Evolutionary conservation across 1,284 basidiomycete genomes (phyloP).

Genomic region (Leccinum fallax): DNA sequence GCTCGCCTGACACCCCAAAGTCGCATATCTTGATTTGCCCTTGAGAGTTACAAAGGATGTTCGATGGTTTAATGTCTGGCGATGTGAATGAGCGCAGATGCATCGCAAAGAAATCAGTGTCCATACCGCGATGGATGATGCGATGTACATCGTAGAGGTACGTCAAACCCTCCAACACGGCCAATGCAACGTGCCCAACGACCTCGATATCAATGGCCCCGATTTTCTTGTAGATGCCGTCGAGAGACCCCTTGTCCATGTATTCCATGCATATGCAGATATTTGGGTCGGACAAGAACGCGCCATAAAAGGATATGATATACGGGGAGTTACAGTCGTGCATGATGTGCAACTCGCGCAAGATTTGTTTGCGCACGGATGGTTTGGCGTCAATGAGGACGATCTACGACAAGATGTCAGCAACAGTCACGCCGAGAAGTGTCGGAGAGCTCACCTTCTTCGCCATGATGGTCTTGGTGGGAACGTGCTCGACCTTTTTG

Average conservation of each 20-base stretch:
- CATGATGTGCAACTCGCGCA: conserved; percentile 98
- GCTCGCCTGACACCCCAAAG: conserved; percentile 97
- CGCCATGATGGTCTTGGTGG: conserved; percentile 89
- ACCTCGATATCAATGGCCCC: conserved; percentile 90
- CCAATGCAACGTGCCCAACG: conserved; percentile 87
- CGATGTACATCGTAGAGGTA: conserved; percentile 99
- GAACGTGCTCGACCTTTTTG: conserved; percentile 92
- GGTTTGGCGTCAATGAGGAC: conserved; percentile 98
- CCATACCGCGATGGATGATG: conserved; percentile 96
- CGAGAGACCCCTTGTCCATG: conserved; percentile 91
- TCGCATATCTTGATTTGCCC: conserved; percentile 99
- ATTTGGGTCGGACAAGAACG: conserved; percentile 94
- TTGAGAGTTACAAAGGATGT: conserved; percentile 91
- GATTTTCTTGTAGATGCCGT: conserved; percentile 92
- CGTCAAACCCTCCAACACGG: conserved; percentile 92
- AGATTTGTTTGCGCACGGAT: conserved; percentile 95
- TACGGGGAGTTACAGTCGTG: conserved; percentile 93
- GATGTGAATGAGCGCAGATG: conserved; percentile 8
- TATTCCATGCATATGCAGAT: conserved; percentile 99
- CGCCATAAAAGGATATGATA: conserved; percentile 97
- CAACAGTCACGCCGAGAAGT: background rate
- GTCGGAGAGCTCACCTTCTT: conserved; percentile 73
- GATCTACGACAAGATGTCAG: conserved; percentile 55
- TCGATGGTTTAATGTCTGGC: conserved; percentile 98
- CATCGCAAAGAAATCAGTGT: background rate